phyloP scores from a whole-genome alignment of 306 rosid genomes.

The Glycine soja region DNA sequence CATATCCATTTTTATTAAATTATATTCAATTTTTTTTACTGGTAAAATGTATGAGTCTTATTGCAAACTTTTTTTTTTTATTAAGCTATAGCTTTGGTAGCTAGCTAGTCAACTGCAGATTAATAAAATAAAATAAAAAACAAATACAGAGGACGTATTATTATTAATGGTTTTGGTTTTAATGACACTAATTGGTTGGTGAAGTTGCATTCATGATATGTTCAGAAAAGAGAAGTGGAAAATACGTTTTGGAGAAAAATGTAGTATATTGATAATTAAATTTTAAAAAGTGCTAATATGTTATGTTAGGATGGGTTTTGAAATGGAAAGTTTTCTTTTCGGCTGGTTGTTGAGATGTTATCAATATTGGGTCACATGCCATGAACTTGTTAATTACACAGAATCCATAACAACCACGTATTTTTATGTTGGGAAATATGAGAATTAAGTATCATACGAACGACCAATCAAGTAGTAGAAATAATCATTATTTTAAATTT shows the following conservation, averaged over 20 bases:
- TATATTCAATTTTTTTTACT: background rate
- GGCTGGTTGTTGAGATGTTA: constrained; percentile 52
- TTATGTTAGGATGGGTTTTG: background rate
- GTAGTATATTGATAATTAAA: background rate
- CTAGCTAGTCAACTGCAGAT: background rate
- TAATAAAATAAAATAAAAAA: background rate
- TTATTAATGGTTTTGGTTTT: background rate
- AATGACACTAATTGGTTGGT: constrained; percentile 50
- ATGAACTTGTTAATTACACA: constrained; percentile 46
- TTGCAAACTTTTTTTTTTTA: background rate
- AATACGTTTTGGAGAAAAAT: background rate
- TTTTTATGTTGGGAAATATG: constrained; percentile 6
- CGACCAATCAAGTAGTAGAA: background rate
- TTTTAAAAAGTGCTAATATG: background rate
- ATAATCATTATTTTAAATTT: too few relatives aligned
- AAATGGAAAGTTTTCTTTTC: constrained; percentile 4
- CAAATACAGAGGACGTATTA: background rate
- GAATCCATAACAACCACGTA: constrained; percentile 44
- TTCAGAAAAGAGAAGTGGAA: background rate
- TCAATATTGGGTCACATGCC: constrained; percentile 60
- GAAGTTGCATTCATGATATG: constrained; percentile 44
- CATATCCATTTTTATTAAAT: background rate
- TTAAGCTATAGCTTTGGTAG: background rate
- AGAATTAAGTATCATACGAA: background rate
- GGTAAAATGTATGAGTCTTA: background rate